phyloP scores from a whole-genome alignment of 169 alveolate species.

The Plasmodium malariae region DNA sequence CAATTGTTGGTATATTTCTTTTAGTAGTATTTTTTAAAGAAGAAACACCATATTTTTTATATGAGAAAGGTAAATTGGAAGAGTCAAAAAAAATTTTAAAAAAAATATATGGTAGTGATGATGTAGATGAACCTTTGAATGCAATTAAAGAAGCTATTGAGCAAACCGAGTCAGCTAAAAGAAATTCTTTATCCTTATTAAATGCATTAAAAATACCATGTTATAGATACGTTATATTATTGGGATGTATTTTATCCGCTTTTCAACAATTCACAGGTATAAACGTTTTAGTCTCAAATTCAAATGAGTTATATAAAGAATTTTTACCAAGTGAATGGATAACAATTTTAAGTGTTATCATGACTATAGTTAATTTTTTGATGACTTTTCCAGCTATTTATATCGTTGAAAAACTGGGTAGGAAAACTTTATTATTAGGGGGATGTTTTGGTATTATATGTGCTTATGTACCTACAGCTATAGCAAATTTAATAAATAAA shows the following conservation, averaged over 20 bases:
- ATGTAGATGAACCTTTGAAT: slow-evolving; percentile 75
- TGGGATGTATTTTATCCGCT: slow-evolving; percentile 84
- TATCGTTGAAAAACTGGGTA: slow-evolving; percentile 87
- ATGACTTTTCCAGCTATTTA: slow-evolving; percentile 82
- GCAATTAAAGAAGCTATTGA: slow-evolving; percentile 77
- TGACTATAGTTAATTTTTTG: slow-evolving; percentile 80
- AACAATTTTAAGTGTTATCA: slow-evolving; percentile 80
- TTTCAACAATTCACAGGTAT: slow-evolving; percentile 91
- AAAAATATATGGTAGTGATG: slow-evolving; percentile 77
- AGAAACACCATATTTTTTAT: slow-evolving; percentile 82
- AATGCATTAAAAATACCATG: slow-evolving; percentile 78
- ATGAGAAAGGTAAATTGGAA: slow-evolving; percentile 79
- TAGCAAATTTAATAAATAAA: slow-evolving; percentile 39
- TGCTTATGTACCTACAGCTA: slow-evolving; percentile 82
- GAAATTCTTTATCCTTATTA: slow-evolving; percentile 75
- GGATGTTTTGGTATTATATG: slow-evolving; percentile 80
- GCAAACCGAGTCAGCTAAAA: slow-evolving; percentile 79
- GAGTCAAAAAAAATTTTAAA: slow-evolving; percentile 80
- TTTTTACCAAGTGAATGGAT: slow-evolving; percentile 78
- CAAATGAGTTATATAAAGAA: slow-evolving; percentile 85
- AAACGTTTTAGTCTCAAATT: slow-evolving; percentile 86
- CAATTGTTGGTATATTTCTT: slow-evolving; percentile 74
- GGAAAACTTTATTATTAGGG: slow-evolving; percentile 84
- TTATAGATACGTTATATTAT: slow-evolving; percentile 83
- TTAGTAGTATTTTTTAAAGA: slow-evolving; percentile 74